Conservation (phyloP, 257 asterid species). For the Scutellaria galericulata region DNA sequence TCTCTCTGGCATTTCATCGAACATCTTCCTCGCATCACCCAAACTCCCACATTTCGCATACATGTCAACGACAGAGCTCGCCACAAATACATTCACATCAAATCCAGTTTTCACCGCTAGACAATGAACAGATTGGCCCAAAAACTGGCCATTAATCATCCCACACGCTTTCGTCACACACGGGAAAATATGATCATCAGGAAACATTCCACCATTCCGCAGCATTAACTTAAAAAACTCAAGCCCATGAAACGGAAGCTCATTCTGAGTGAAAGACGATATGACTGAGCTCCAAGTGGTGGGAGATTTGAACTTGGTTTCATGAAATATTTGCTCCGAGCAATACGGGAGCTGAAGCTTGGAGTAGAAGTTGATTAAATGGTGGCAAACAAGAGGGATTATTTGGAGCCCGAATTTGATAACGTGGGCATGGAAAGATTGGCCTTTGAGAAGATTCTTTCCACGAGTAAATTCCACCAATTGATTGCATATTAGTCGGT, state of each 20-base stretch:
- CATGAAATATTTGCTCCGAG: conserved; percentile 58
- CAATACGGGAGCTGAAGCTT: conserved; percentile 62
- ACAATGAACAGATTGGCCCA: conserved; percentile 72
- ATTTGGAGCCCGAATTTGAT: conserved; percentile 63
- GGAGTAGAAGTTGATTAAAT: conserved; percentile 81
- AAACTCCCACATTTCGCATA: conserved; percentile 73
- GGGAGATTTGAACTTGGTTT: conserved; percentile 62
- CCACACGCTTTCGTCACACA: conserved; percentile 69
- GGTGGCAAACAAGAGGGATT: conserved; percentile 69
- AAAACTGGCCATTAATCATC: conserved; percentile 34
- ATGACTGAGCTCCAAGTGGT: conserved; percentile 90
- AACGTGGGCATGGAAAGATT: conserved; percentile 65
- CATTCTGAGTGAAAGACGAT: conserved; percentile 70
- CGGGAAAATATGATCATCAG: conserved; percentile 70
- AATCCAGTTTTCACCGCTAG: conserved; percentile 57
- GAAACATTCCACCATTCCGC: conserved; percentile 40
- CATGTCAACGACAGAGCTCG: conserved; percentile 82
- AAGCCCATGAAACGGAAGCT: conserved; percentile 63
- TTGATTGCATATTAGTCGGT: conserved; percentile 57
- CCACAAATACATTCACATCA: conserved; percentile 65
- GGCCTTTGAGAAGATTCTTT: conserved; percentile 51
- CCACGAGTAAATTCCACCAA: conserved; percentile 58
- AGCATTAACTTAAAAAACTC: conserved; percentile 59
- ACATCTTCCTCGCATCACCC: conserved; percentile 66
- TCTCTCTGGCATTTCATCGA: conserved; percentile 80